Evolutionary conservation across 2,329 filamentous ascomycete species (phyloP).

Genomic region (Arthrinium phaeospermum): DNA sequence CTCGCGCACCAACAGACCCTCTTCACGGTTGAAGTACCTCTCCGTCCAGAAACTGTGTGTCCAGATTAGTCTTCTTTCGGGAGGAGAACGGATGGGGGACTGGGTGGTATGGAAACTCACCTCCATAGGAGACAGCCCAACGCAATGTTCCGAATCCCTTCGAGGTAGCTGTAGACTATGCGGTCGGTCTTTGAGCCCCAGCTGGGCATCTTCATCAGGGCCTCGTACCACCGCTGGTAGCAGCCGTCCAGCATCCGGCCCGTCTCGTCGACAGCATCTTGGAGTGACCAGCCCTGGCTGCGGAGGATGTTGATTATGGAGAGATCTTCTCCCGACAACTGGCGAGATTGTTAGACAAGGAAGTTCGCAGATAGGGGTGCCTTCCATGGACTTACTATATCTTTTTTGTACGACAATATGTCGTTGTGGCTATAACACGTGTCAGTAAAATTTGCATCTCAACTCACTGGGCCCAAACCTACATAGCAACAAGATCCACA

Average conservation of each 20-base stretch:
- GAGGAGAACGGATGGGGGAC: too few species aligned
- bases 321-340: constrained; percentile 28
- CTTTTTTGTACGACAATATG: constrained; percentile 30
- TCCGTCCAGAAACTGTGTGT: constrained; percentile 12
- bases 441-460: not conserved
- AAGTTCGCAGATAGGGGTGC: not conserved
- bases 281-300: constrained; percentile 28
- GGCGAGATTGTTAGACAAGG: not conserved
- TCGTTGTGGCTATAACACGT: constrained; percentile 28
- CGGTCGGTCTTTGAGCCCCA: constrained; percentile 34
- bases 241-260: constrained; percentile 31
- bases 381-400: constrained; percentile 23
- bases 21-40: constrained; percentile 18
- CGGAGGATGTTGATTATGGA: constrained; percentile 31
- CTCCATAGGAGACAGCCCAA: constrained; percentile 35
- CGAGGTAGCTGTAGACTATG: constrained; percentile 31
- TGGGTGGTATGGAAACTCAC: constrained; percentile 21
- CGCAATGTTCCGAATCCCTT: constrained; percentile 31
- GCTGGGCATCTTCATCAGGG: constrained; percentile 30
- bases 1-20: not conserved
- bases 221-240: constrained; percentile 32
- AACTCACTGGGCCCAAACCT: not conserved
- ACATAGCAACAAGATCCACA: constrained; percentile 31
- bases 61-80: not conserved
- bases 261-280: constrained; percentile 32